Conservation (phyloP, 306 rosid species). For the Prunus dulcis region DNA sequence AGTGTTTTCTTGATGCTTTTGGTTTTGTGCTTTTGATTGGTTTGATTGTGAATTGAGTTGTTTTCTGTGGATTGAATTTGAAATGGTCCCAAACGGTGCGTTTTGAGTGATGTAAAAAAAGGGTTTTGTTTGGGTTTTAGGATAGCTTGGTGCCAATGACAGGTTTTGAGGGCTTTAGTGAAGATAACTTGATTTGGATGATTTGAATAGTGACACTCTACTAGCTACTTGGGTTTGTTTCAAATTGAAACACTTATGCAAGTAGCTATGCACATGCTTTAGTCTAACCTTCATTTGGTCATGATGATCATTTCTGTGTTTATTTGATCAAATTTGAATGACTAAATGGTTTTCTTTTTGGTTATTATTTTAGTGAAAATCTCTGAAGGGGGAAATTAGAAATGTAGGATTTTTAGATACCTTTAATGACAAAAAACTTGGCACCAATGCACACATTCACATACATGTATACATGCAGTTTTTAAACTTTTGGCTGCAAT, state of each 20-base stretch:
- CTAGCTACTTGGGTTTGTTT: no score
- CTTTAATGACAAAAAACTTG: neutral
- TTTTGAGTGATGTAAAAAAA: neutral
- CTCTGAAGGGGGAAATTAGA: neutral
- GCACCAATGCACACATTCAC: neutral
- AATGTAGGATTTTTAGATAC: neutral
- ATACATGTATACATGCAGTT: neutral
- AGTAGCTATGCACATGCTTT: no score
- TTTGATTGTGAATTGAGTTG: neutral
- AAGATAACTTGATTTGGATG: neutral
- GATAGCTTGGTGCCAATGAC: neutral
- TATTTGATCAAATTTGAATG: neutral
- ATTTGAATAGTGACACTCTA: neutral
- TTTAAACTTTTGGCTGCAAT: neutral
- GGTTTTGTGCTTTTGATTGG: neutral
- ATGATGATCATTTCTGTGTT: neutral
- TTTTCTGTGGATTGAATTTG: neutral
- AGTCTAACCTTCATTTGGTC: neutral
- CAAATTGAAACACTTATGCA: no score
- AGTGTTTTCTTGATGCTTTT: neutral
- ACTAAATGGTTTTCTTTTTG: neutral
- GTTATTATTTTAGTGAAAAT: neutral
- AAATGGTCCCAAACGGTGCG: neutral
- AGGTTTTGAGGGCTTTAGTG: neutral
- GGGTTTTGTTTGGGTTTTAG: slow-evolving; percentile 9